Evolutionary conservation across 371 early-diverging fungal genomes (phyloP), one percentile per base, ranked within the genome.

Genomic region (Lichtheimia hyalospora): DNA sequence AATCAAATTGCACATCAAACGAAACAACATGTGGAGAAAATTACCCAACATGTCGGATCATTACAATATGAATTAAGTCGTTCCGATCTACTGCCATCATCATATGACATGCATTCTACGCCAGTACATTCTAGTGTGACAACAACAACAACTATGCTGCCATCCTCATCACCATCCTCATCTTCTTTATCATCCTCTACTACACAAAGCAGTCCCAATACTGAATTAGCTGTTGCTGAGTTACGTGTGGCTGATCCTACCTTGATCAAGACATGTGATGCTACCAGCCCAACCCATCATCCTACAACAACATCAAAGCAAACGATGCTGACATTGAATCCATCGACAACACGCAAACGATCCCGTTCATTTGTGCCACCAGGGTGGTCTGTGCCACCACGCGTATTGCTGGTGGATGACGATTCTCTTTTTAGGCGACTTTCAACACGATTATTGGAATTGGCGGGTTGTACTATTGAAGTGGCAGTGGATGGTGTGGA

Each of bases 321-420:
- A 21, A 5, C 23, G 14, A 34, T 20, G 15, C 7, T 54, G 54
- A 24, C 16, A 52, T 43, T 25, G 40, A 16, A 25, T 16, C 42
- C 21, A 25, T 28, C 24, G 24, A 44, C 34, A 24, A 25, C 39
- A 57, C 54, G 41, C 34, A 48, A 58, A 39, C 57, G 49, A 34
- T 34, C 24, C 15, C 13, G 27, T 2, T 40, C 34, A 21, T 6
- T 53, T 12, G 25, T 53, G n/a, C 15, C 18, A 27, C 71, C 75
- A 0, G 76, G 69, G 25, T 87, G 89, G 89, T 65, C 82, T n/a
- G 79, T 81, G 52, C 84, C 89, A 43, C 89, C 89, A 3, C 72
- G 77, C 57, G 89, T 92, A 1, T 63, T 92, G 39, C 64, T 92
- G 28, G 92, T 92, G 3, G 92, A 92, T 49, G 92, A 92, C 57